Evolutionary conservation across 2,329 filamentous ascomycete species (phyloP).

Genomic region (Claviceps purpurea): DNA sequence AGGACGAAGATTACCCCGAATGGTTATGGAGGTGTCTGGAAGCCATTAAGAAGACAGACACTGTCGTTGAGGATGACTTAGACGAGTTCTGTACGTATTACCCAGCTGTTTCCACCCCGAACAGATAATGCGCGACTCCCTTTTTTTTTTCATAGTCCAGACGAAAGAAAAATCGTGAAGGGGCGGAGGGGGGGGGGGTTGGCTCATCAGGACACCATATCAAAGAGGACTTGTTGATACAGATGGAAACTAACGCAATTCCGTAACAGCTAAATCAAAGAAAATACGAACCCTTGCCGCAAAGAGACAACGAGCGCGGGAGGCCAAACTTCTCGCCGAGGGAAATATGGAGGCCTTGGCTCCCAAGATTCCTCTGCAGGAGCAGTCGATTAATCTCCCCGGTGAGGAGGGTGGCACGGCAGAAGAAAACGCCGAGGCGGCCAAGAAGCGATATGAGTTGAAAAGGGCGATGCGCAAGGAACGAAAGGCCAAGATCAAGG

Average conservation of each 20-base stretch:
- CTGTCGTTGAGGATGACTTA: constrained; percentile 42
- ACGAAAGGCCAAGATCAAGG: constrained; percentile 66
- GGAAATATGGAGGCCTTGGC: constrained; percentile 53
- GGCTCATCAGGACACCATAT: too few relatives aligned
- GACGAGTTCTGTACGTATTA: constrained; percentile 64
- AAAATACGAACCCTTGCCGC: constrained; percentile 63
- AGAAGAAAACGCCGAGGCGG: constrained; percentile 33
- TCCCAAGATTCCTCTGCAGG: constrained; percentile 59
- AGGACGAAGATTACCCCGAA: constrained; percentile 63
- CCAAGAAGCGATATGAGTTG: constrained; percentile 44
- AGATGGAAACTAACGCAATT: not conserved
- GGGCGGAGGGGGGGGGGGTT: not conserved
- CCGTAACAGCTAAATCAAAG: constrained; percentile 59
- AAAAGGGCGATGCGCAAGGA: constrained; percentile 61
- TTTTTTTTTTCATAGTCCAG: not conserved
- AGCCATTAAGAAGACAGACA: constrained; percentile 40
- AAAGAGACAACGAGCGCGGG: constrained; percentile 43
- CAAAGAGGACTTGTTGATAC: too few relatives aligned
- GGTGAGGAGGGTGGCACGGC: constrained; percentile 28
- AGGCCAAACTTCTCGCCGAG: constrained; percentile 47
- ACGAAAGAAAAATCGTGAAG: not conserved
- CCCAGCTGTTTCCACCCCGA: too few relatives aligned
- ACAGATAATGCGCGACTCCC: too few relatives aligned
- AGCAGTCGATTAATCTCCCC: constrained; percentile 66
- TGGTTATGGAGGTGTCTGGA: constrained; percentile 70